Base-by-base conservation (phyloP, 2,329 filamentous ascomycete genomes). In the Ascochyta rabiei region DNA sequence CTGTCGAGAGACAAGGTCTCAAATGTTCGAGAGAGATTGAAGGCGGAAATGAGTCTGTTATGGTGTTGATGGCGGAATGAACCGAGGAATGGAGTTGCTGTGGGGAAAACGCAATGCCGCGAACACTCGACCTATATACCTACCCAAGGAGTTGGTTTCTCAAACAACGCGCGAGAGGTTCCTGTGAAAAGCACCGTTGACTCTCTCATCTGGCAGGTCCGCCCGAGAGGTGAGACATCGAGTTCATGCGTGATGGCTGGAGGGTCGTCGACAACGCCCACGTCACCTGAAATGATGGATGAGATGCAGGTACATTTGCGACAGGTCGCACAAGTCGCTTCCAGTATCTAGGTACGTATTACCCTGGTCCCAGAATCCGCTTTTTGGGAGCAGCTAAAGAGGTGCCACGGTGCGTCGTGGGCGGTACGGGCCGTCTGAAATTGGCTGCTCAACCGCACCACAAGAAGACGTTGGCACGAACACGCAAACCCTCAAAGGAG, bases 71-170 rank as follows among this genome's bases (percentile, higher is more conserved):
- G 26, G 33, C 60, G 68, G 70, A 73, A 69, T 73, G 66, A 53
- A 46, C 53, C 51, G 52, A 63, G 63, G 63, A 73, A 73, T 72
- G 64, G 48, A 64, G 60, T 61, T 61, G 53, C 59, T 43, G 26
- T 53, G 41, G 51, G 43, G 53, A 60, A 42, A 66, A 59, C 53
- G 57, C 45, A 53, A 66, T 64, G 42, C 37, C 57, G 28, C 34
- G 18, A 34, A 13, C 23, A 12, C 13, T 42, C 21, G 6, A 48
- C 45, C 51, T 70, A 71, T 72, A 69, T 69, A 70, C 34, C 37
- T 23, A n/a, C n/a, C n/a, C 45, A 26, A 52, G 33, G 37, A 41
- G 47, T 61, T 55, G 40, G 42, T 53, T 35, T n/a, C 38, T 31
- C 23, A 51, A 53, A 44, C 40, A 28, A 33, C 37, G 34, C 44